Conservation (phyloP, 2,329 filamentous ascomycete genomes). For the Fusarium phyllophilum region DNA sequence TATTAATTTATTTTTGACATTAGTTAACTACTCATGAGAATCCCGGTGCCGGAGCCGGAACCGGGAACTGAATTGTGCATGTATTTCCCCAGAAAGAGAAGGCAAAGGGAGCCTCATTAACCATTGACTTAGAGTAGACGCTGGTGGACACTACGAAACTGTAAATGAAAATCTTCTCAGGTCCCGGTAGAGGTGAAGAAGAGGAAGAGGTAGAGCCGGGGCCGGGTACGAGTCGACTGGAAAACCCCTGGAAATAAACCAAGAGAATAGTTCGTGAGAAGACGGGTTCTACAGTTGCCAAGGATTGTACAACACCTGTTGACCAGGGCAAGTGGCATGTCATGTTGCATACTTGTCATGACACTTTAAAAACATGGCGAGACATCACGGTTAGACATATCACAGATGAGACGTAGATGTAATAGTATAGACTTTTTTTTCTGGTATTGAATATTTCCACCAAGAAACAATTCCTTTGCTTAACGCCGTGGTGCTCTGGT, state of each 20-base stretch:
- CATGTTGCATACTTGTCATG: conserved; percentile 11
- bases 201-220: conserved; percentile 4
- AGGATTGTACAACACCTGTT: background rate
- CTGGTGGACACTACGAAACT: background rate
- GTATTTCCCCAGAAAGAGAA: conserved; percentile 35
- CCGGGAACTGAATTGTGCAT: conserved; percentile 23
- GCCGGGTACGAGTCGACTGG: conserved; percentile 33
- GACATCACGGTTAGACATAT: background rate
- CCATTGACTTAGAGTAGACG: background rate
- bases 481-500: conserved; percentile 39
- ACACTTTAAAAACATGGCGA: background rate
- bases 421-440: conserved; percentile 28
- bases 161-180: background rate
- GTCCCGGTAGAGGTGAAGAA: background rate
- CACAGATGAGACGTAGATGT: background rate
- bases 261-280: background rate
- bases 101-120: conserved; percentile 14
- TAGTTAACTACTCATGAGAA: background rate
- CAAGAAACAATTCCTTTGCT: conserved; percentile 25
- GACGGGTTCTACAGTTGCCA: background rate
- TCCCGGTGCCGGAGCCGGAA: conserved; percentile 32
- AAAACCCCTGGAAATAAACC: background rate
- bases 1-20: background rate
- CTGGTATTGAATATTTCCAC: conserved; percentile 31
- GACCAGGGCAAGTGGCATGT: background rate